These are phyloP conservation scores for Trametes sanguinea DNA, from an alignment of 768 basidiomycete species.

Conservation along the genomic window DNA sequence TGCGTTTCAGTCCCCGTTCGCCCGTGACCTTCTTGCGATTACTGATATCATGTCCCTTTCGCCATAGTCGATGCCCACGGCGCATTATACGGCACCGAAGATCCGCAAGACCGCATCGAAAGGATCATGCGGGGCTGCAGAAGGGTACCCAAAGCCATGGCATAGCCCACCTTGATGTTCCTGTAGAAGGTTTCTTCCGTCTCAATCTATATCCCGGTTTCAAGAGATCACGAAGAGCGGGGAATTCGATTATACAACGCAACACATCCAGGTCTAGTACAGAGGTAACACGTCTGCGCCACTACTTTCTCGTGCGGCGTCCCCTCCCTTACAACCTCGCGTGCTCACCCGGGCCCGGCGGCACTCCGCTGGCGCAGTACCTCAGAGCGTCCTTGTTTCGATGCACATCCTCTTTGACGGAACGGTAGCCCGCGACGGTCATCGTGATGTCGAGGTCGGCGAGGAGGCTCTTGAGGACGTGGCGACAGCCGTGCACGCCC, in stretches of 20 bases:
- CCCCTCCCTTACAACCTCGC: slow-evolving; percentile 32
- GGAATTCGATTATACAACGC: not conserved
- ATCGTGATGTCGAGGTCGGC: slow-evolving; percentile 49
- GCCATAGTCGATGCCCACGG: not conserved
- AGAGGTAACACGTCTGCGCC: no score
- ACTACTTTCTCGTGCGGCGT: not conserved
- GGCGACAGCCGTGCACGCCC: slow-evolving; percentile 52
- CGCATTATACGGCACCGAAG: slow-evolving; percentile 1
- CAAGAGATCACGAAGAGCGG: not conserved
- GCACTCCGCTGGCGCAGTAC: slow-evolving; percentile 37
- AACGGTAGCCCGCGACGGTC: slow-evolving; percentile 44
- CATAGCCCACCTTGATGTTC: not conserved
- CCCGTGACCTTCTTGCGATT: not conserved
- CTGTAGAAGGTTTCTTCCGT: not conserved
- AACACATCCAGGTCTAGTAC: not conserved
- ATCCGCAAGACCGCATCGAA: not conserved
- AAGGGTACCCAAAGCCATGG: not conserved
- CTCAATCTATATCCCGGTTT: not conserved
- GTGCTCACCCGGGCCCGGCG: slow-evolving; percentile 34
- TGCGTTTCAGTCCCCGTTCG: not conserved
- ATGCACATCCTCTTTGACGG: slow-evolving; percentile 36
- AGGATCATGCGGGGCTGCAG: not conserved
- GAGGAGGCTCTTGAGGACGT: slow-evolving; percentile 54
- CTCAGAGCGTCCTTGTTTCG: slow-evolving; percentile 36
- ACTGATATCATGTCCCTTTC: not conserved